Percentiles rank a stretch among this genome's conserved stretches.
Evolutionary conservation across 2,329 filamentous ascomycete genomes (phyloP).

Genomic region (Lomentospora prolificans): DNA sequence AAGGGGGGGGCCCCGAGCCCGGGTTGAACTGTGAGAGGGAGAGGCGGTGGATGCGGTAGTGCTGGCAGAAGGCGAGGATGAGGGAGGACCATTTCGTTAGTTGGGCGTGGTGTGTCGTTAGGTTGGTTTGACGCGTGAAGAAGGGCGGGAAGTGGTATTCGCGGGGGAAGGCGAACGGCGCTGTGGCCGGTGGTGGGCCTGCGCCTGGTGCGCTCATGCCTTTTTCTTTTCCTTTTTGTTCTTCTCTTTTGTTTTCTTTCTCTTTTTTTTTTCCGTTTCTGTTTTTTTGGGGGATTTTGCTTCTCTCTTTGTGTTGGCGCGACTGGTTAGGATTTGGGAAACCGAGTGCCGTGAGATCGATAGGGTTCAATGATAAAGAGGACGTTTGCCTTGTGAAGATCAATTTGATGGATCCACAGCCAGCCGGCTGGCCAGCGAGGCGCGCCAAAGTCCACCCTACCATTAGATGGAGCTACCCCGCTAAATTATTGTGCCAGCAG

Average conservation of each 20-base stretch:
- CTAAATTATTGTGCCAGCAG: too few relatives aligned
- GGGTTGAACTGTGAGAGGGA: slow-evolving; percentile 48
- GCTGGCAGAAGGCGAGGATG: slow-evolving; percentile 72
- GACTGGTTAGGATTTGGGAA: too few relatives aligned
- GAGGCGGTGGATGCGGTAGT: slow-evolving; percentile 68
- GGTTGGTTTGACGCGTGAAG: slow-evolving; percentile 73
- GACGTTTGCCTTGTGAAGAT: too few relatives aligned
- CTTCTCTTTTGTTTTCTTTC: not conserved
- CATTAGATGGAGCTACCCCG: too few relatives aligned
- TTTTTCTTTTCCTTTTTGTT: not conserved
- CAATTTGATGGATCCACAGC: too few relatives aligned
- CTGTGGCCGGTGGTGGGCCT: not conserved
- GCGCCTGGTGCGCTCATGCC: not conserved
- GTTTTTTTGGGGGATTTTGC: not conserved
- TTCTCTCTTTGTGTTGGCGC: too few relatives aligned
- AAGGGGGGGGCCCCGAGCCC: slow-evolving; percentile 31
- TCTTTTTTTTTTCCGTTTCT: not conserved
- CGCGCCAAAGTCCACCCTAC: too few relatives aligned
- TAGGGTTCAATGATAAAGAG: too few relatives aligned
- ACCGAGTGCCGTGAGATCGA: too few relatives aligned
- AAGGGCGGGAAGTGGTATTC: slow-evolving; percentile 74
- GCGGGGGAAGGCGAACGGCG: slow-evolving; percentile 47
- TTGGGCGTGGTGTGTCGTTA: slow-evolving; percentile 63
- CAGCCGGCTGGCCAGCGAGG: too few relatives aligned
- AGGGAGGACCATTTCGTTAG: slow-evolving; percentile 79